phyloP scores from a whole-genome alignment of 2,329 filamentous ascomycete species.

The Annulohypoxylon truncatum region DNA sequence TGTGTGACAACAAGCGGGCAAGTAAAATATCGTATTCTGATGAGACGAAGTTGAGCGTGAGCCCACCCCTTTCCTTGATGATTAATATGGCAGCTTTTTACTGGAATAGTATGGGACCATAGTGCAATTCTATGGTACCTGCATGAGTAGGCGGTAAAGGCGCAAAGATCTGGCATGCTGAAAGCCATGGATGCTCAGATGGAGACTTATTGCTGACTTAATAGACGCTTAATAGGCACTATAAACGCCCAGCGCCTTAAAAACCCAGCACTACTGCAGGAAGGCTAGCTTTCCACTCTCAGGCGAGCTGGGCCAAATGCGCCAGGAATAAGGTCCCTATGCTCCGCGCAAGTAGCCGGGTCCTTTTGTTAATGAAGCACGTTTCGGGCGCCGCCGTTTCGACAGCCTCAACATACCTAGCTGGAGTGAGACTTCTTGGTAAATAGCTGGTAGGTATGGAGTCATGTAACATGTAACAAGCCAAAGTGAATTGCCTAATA shows the following conservation, averaged over 20 bases:
- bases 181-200: neutral
- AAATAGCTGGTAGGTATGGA: neutral
- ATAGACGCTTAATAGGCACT: neutral
- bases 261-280: conserved; percentile 22
- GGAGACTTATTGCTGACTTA: neutral
- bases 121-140: neutral
- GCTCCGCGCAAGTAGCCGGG: conserved; percentile 2
- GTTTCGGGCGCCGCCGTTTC: conserved; percentile 27
- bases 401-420: neutral
- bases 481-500: neutral
- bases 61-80: neutral
- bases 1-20: neutral
- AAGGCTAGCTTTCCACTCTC: conserved; percentile 6
- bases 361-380: conserved; percentile 35
- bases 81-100: neutral
- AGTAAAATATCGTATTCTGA: neutral
- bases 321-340: conserved; percentile 24
- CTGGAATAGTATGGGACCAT: too few relatives aligned
- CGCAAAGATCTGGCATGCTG: neutral
- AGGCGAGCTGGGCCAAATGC: conserved; percentile 10
- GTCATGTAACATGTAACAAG: neutral
- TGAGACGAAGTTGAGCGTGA: neutral
- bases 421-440: neutral
- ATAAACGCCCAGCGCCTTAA: conserved; percentile 13
- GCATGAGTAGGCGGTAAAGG: neutral